Base-by-base conservation (phyloP, 1,139 yeast genomes). In the Geotrichum restrictum region DNA sequence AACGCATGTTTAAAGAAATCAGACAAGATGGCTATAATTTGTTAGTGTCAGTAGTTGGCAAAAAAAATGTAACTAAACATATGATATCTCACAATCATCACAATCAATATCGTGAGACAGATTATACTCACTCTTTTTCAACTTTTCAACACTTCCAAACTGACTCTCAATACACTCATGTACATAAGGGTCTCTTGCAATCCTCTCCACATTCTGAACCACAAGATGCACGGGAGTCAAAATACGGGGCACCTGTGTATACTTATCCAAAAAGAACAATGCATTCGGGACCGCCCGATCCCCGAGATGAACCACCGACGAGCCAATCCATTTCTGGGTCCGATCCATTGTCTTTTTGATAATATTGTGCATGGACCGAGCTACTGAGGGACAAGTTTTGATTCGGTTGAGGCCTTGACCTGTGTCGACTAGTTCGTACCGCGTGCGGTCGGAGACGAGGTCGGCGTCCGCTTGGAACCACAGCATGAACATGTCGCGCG, bases 251-350 rank as follows among this genome's bases (percentile, higher is more conserved):
- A 85, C 86, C 65, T 85, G 91, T 31, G 83, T 77, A 63, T 84
- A 84, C 65, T 85, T 84, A 68, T 85, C 91, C 48, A 84, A 67
- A 71, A 84, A 84, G 65, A 83, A 82, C 55, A 85, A 66, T 0
- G 91, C 88, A 64, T 84, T 84, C 1, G 93, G 93, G 3, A 84
- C 93, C 1, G 88, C 85, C 59, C 81, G 83, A 65, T 84, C 93
- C 36, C 91, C 93, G 22, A 85, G 62, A 67, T 84, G 93, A 21
- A 84, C 85, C 27, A 83, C 89, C 16, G 85, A 79, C 6, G 87
- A 81, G 1, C 93, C 93, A 42, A 84, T 82, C 89, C 91, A 84
- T 2, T 77, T 69, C 0, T 82, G 80, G 18, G 84, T 78, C 51
- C 76, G 75, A 32, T 74, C 67, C 62, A 84, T 85, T 47, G 85